Base-by-base conservation (phyloP, 148 eudicot species). In the Camellia granthamiana region DNA sequence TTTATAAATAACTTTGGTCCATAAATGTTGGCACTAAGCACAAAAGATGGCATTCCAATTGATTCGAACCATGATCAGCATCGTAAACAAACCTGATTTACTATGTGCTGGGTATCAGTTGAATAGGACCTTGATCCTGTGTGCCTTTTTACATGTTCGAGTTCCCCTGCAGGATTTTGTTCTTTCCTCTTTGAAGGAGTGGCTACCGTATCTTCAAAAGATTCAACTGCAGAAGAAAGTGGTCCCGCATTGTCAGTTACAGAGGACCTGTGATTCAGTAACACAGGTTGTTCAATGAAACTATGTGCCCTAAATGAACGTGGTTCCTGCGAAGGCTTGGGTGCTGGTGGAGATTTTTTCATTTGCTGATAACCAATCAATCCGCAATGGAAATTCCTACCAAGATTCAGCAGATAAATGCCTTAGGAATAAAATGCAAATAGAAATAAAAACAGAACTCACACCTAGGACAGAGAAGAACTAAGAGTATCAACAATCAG, bases 331-430 rank as follows among this genome's bases (percentile, higher is more conserved):
- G 72, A 79, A 64, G 84, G 76, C 47, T 38, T 47, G 52, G 82
- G 72, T 55, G 59, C 77, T 54, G 68, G 85, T 70, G 19, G 19
- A 59, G 70, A 59, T 77, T 81, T 86, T 72, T 76, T 76, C 69
- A 84, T 81, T 11, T 23, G 75, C 66, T 85, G 87, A 81, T 90
- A 90, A 38, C 91, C 91, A 65, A 90, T 83, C 19, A 86, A 85
- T 69, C 87, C 92, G 80, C 90, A 91, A 62, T 91, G 92, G 77
- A 78, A 64, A 74, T 84, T 87, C 94, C 94, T 91, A 71, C 79
- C 84, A 74, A 59, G 62, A 42, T 38, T 42, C 7, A 67, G 18
- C 42, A 16, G 49, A 44, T 18, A 44, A 16, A 59, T 51, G 61
- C 41, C 73, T 58, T 23, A 70, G 46, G 61, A 12, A 67, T 42